These are phyloP conservation scores for Penicillium aurantiogriseum DNA, from an alignment of 2,329 filamentous ascomycete genomes.

Conservation along the genomic window DNA sequence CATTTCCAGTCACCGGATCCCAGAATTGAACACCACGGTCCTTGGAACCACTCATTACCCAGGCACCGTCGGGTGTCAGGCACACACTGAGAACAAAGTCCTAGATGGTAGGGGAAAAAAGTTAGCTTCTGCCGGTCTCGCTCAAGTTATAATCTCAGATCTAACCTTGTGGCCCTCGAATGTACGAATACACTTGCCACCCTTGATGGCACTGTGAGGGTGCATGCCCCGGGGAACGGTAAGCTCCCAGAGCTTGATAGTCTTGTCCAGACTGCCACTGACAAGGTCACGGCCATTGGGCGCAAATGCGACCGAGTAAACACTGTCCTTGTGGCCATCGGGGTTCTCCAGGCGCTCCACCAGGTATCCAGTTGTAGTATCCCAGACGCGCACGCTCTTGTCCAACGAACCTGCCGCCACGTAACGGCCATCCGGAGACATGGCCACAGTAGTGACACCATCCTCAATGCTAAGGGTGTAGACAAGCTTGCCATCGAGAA, in stretches of 20 bases:
- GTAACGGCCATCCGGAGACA: constrained; percentile 90
- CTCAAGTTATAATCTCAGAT: constrained; percentile 13
- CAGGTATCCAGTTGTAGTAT: constrained; percentile 79
- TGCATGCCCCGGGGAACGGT: constrained; percentile 67
- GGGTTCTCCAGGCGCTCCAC: constrained; percentile 89
- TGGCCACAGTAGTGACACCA: constrained; percentile 94
- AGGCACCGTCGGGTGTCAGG: constrained; percentile 86
- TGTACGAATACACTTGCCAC: constrained; percentile 90
- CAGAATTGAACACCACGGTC: constrained; percentile 98
- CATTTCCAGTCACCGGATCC: constrained; percentile 89
- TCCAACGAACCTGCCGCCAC: constrained; percentile 94
- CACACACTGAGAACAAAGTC: constrained; percentile 97
- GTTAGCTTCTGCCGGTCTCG: not conserved
- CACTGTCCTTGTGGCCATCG: constrained; percentile 93
- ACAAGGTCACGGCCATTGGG: constrained; percentile 91
- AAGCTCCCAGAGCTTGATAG: constrained; percentile 99
- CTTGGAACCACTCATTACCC: constrained; percentile 97
- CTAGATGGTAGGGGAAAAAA: constrained; percentile 43
- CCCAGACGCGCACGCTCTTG: constrained; percentile 98
- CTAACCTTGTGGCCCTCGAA: constrained; percentile 93
- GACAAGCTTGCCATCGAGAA: constrained; percentile 77
- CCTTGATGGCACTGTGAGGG: constrained; percentile 68
- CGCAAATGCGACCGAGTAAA: constrained; percentile 94
- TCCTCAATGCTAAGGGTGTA: constrained; percentile 91
- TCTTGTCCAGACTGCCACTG: constrained; percentile 93